Base-by-base conservation (phyloP, 164 flowering plant genomes). In the Magnolia kwangsiensis region DNA sequence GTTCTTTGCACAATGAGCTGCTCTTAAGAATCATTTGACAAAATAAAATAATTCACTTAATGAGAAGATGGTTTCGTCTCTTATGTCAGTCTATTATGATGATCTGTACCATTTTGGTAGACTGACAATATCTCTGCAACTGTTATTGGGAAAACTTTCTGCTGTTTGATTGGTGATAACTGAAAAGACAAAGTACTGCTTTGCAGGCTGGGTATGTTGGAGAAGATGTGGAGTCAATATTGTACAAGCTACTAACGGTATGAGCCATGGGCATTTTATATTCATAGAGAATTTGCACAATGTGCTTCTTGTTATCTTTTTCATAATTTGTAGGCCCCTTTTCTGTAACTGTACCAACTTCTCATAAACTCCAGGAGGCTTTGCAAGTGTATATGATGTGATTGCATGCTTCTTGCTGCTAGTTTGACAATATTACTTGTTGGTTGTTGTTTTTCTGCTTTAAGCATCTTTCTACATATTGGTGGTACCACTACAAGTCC, bases 151-250 rank as follows among this genome's bases (percentile, higher is more conserved):
- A 70, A 64, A 37, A 11, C 20, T 70, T 70, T 70, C 19, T 45
- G 7, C 55, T 70, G 20, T 70, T 16, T 37, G 13, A 49, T 9
- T 8, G n/a, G n/a, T 16, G 16, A 11, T 55, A 55, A 55, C 4
- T 11, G 11, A 37, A 45, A 37, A 18, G 37, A 29, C 4, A 10
- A 27, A 68, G 29, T 29, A 37, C 74, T 55, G 65, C 49, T 21
- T 61, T 27, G 20, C 75, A 73, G 75, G 75, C 75, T 55, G 75
- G 75, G 78, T 95, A 95, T 81, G 99, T 95, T 76, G 99, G 99
- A 72, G 99, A 95, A 83, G 99, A 95, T 85, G 99, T 95, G 69
- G 99, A 95, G 80, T 93, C 99, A 29, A 95, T 95, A 82, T 81
- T 95, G 83, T 87, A 93, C 78, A 95, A 95, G 80, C 81, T 95